Evolutionary conservation across 495 filamentous ascomycete genomes (phyloP), one percentile per base, ranked within the genome.

Genomic region (Penicillium diatomitis): DNA sequence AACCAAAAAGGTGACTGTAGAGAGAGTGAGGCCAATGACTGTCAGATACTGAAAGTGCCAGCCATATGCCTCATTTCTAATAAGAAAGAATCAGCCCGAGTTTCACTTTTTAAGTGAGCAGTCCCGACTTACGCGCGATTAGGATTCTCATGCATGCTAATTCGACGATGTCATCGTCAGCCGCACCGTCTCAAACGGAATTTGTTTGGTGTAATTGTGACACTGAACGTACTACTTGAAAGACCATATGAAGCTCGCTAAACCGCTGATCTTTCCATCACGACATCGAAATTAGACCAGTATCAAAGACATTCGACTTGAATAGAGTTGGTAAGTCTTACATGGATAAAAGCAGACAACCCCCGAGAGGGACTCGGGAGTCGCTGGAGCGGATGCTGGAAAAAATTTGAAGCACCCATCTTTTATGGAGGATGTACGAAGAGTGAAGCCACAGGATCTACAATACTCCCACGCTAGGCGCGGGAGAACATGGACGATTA

Each of bases 11-110:
- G 87, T 87, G 41, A 79, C 48, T 10, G 82, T 78, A 3, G 88
- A 75, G 35, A 92, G 64, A 3, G 75, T 66, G 8, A 94, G 76
- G 30, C 88, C 88, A 55, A 94, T 81, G 53, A 94, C 88, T 47
- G 87, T 95, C 41, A 91, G 70, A 65, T 85, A 90, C 66, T 91
- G 87, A 56, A 84, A 84, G 62, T 90, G 85, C 76, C 87, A 90
- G 27, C 88, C 89, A 59, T 84, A 92, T 20, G 84, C 79, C 8
- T 78, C 70, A 52, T 82, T 83, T 44, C 85, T 81, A 41, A 52
- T 50, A 20, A 20, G 20, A 20, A 20, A 20, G 20, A 20, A 20
- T 20, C 20, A 20, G 20, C 20, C 20, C 20, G 20, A 20, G 20
- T 20, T 20, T 20, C 20, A 20, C 20, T 20, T 20, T 20, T 20